A percentile compares a stretch with the other conserved stretches of the same genome.
phyloP scores from a whole-genome alignment of 345 rosid genomes.

The Eucalyptus erythrocorys region DNA sequence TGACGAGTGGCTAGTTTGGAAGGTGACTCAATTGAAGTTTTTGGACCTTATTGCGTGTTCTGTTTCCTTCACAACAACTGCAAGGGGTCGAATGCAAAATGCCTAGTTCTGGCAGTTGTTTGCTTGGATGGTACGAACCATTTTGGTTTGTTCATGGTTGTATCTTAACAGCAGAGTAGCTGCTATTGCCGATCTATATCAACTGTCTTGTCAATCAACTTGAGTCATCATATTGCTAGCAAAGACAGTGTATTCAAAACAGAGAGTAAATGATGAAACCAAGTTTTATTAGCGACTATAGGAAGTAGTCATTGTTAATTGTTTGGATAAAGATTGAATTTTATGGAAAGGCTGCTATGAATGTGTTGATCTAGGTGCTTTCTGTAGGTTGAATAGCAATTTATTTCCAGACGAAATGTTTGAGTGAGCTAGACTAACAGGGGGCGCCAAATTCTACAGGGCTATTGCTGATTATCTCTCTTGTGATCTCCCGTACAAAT shows the following conservation, averaged over 20 bases:
- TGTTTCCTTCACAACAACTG: not conserved
- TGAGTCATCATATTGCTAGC: not conserved
- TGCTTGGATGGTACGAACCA: not conserved
- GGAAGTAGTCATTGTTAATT: not conserved
- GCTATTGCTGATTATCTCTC: conserved; percentile 53
- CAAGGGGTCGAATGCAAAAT: not conserved
- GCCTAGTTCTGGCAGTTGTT: not conserved
- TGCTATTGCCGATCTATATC: not conserved
- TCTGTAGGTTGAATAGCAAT: not conserved
- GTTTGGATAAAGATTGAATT: not conserved
- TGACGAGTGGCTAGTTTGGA: not conserved
- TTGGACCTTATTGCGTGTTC: not conserved
- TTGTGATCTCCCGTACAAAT: conserved; percentile 40
- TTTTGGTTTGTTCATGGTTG: not conserved
- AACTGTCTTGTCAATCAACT: not conserved
- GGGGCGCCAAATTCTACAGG: conserved; percentile 11
- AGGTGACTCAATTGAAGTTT: not conserved
- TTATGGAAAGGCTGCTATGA: not conserved
- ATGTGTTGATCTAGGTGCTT: not conserved
- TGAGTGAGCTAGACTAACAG: not conserved
- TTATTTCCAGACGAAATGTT: not conserved
- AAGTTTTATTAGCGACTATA: not conserved
- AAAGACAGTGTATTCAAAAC: not conserved
- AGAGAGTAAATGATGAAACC: not conserved
- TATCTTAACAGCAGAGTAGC: not conserved